Conservation (phyloP, 768 basidiomycete genomes). For the Leucogyrophana mollusca region DNA sequence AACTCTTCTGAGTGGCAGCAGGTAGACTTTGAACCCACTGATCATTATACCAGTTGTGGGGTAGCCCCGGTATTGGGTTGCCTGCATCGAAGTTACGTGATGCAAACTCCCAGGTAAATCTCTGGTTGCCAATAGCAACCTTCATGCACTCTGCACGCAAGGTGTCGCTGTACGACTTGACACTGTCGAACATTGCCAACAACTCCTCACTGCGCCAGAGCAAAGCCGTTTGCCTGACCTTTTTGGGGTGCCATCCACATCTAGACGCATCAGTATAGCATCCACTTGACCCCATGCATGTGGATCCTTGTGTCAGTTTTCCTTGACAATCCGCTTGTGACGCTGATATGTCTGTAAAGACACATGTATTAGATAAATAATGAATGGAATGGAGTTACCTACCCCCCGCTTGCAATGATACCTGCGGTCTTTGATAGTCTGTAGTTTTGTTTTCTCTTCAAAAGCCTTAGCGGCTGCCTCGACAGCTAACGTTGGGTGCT, state of each 20-base stretch:
- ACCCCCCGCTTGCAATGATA: neutral
- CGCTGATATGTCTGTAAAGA: slow-evolving; percentile 1
- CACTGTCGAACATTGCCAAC: neutral
- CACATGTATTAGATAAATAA: neutral
- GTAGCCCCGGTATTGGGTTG: neutral
- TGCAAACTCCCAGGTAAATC: too few species aligned
- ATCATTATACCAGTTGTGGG: slow-evolving; percentile 7
- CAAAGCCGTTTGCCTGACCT: neutral
- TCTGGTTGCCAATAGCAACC: slow-evolving; percentile 1
- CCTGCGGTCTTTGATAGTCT: neutral
- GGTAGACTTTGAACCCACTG: neutral
- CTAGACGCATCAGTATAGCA: neutral
- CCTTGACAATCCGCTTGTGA: neutral
- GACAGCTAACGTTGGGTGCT: neutral
- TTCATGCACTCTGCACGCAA: neutral
- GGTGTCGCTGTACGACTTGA: neutral
- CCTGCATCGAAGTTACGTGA: neutral
- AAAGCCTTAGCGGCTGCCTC: too few species aligned
- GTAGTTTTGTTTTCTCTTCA: neutral
- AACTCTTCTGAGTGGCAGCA: too few species aligned
- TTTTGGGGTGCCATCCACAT: slow-evolving; percentile 2
- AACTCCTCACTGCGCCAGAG: neutral
- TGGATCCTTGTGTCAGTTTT: slow-evolving; percentile 4
- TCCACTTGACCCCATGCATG: neutral
- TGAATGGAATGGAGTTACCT: neutral